Percentiles rank a stretch among this genome's conserved stretches.
Evolutionary conservation across 2,329 filamentous ascomycete genomes (phyloP).

Genomic region (Neurospora sp.): DNA sequence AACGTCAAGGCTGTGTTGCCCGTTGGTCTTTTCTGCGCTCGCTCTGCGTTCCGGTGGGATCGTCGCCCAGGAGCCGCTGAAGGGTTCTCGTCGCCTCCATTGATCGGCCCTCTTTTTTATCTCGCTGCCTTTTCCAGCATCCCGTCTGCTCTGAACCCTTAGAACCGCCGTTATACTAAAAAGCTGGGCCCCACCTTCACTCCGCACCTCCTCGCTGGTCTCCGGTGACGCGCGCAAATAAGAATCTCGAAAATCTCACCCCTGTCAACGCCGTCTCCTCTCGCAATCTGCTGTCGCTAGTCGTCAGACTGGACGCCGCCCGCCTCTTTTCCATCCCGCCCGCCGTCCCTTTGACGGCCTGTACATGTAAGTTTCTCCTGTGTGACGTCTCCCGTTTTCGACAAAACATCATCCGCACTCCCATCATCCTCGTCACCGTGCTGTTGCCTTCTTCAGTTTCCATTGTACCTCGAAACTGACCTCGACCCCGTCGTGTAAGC

Average conservation of each 20-base stretch:
- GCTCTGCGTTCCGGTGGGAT: background rate
- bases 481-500: constrained; percentile 4
- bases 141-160: background rate
- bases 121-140: background rate
- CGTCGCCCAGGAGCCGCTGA: background rate
- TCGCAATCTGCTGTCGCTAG: background rate
- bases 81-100: background rate
- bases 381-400: background rate
- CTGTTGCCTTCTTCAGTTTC: background rate
- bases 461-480: background rate
- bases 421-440: background rate
- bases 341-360: background rate
- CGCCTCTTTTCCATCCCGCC: background rate
- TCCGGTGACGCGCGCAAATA: constrained; percentile 8
- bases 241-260: constrained; percentile 3
- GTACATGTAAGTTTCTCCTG: background rate
- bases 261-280: background rate
- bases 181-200: background rate
- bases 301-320: background rate
- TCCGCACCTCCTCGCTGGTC: constrained; percentile 1
- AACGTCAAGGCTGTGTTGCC: background rate
- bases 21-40: background rate
- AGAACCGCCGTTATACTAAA: constrained; percentile 4
- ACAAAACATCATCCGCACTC: background rate
- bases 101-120: background rate